These are phyloP conservation scores for Colletotrichum tropicicola DNA, from an alignment of 2,329 filamentous ascomycete species.

Conservation along the genomic window DNA sequence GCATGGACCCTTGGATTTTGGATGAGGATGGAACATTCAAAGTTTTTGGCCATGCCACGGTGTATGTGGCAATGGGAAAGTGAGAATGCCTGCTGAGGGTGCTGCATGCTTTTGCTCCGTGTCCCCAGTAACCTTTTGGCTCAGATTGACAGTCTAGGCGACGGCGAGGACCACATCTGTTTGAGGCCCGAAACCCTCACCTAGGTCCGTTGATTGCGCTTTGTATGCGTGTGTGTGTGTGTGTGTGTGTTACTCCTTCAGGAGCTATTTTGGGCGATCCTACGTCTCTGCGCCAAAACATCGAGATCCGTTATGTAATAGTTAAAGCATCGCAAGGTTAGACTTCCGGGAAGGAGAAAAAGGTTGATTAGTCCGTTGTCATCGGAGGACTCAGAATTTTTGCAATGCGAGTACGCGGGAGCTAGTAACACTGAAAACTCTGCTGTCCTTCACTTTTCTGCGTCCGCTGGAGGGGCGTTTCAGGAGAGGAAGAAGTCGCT, in stretches of 20 bases:
- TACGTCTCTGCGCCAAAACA: neutral
- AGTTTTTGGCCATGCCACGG: neutral
- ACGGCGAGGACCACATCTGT: neutral
- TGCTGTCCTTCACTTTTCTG: neutral
- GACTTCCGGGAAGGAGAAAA: constrained; percentile 17
- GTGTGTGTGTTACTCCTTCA: neutral
- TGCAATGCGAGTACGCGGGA: neutral
- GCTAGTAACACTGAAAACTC: neutral
- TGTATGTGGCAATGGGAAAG: constrained; percentile 7
- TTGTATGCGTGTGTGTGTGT: no score
- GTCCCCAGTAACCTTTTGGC: neutral
- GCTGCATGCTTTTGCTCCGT: neutral
- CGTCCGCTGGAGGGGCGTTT: constrained; percentile 7
- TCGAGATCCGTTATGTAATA: neutral
- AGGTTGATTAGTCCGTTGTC: constrained; percentile 7
- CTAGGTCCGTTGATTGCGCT: neutral
- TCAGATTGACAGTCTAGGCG: neutral
- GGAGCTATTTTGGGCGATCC: neutral
- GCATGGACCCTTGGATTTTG: neutral
- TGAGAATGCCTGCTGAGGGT: neutral
- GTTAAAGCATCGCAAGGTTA: neutral
- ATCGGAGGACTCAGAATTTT: constrained; percentile 1
- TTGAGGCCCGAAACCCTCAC: neutral
- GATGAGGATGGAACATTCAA: constrained; percentile 6
- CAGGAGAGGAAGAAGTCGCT: constrained; percentile 16